Conservation (phyloP, 768 basidiomycete genomes). For the Rhodosporidiobolus odoratus region DNA sequence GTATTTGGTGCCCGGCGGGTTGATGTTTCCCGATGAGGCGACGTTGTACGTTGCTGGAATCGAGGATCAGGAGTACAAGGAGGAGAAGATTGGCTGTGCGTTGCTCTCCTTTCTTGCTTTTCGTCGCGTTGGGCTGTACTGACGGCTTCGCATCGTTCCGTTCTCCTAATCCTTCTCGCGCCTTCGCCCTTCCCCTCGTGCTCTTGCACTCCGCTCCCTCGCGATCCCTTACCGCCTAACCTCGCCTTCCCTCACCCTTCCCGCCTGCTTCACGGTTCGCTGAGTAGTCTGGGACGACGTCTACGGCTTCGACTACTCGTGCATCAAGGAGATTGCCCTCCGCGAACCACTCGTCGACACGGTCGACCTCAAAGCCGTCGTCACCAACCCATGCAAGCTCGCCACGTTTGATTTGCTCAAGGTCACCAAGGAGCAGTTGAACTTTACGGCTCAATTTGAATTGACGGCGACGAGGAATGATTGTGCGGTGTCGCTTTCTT, state of each 20-base stretch:
- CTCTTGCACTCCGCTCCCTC: no score
- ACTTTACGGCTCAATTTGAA: slow-evolving; percentile 73
- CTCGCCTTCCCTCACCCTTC: background rate
- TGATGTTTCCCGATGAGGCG: slow-evolving; percentile 94
- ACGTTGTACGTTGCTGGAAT: slow-evolving; percentile 91
- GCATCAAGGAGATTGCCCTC: slow-evolving; percentile 97
- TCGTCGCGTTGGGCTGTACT: slow-evolving; percentile 1
- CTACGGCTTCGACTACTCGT: slow-evolving; percentile 98
- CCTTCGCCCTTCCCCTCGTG: no score
- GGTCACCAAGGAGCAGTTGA: slow-evolving; percentile 89
- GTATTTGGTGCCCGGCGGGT: slow-evolving; percentile 79
- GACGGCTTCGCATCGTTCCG: background rate
- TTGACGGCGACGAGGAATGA: slow-evolving; percentile 81
- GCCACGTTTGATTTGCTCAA: slow-evolving; percentile 90
- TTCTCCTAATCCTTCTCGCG: no score
- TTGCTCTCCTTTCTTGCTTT: slow-evolving; percentile 34
- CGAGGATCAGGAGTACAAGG: slow-evolving; percentile 99
- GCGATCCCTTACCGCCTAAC: no score
- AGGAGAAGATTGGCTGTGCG: slow-evolving; percentile 98
- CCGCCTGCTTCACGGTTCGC: slow-evolving; percentile 1
- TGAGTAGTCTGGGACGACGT: slow-evolving; percentile 94
- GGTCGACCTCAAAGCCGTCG: slow-evolving; percentile 93
- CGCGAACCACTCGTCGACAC: slow-evolving; percentile 96
- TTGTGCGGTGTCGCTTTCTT: slow-evolving; percentile 58
- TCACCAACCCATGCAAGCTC: slow-evolving; percentile 82